Evolutionary conservation across 2,329 filamentous ascomycete genomes (phyloP).

Genomic region (Domatiomyces globalis): DNA sequence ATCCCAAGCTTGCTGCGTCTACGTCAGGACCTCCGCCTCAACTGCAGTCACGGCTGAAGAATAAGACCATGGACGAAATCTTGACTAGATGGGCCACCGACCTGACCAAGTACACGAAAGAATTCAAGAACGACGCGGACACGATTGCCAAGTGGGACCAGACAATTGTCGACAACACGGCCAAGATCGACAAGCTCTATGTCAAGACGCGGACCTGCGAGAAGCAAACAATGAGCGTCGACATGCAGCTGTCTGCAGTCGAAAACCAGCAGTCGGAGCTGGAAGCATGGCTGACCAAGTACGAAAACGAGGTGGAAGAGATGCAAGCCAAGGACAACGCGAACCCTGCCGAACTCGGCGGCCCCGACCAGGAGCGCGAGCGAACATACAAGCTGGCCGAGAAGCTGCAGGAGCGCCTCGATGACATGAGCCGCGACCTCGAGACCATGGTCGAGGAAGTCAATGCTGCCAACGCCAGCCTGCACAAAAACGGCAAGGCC

Average conservation of each 20-base stretch:
- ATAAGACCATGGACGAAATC: conserved; percentile 98
- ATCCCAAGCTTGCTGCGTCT: conserved; percentile 46
- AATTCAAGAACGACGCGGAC: conserved; percentile 80
- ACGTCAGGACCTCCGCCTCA: conserved; percentile 70
- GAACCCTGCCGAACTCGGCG: conserved; percentile 55
- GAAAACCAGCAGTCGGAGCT: conserved; percentile 90
- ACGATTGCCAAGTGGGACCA: conserved; percentile 86
- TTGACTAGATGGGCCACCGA: conserved; percentile 94
- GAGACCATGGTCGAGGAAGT: conserved; percentile 97
- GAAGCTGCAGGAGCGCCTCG: conserved; percentile 75
- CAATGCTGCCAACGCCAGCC: conserved; percentile 74
- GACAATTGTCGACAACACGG: conserved; percentile 79
- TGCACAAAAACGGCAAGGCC: conserved; percentile 78
- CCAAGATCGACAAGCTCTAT: conserved; percentile 89
- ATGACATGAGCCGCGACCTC: conserved; percentile 86
- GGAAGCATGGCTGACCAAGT: conserved; percentile 72
- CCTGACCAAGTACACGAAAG: conserved; percentile 88
- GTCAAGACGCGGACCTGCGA: conserved; percentile 87
- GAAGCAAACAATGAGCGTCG: conserved; percentile 81
- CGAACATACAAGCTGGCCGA: conserved; percentile 89
- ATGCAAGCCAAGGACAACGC: conserved; percentile 52
- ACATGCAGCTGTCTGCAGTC: conserved; percentile 75
- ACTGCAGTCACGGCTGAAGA: conserved; percentile 73
- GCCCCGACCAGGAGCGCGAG: conserved; percentile 90
- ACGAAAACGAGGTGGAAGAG: conserved; percentile 81